Conservation (phyloP, 208 protist genomes). For the Wallacemonas sp. region DNA sequence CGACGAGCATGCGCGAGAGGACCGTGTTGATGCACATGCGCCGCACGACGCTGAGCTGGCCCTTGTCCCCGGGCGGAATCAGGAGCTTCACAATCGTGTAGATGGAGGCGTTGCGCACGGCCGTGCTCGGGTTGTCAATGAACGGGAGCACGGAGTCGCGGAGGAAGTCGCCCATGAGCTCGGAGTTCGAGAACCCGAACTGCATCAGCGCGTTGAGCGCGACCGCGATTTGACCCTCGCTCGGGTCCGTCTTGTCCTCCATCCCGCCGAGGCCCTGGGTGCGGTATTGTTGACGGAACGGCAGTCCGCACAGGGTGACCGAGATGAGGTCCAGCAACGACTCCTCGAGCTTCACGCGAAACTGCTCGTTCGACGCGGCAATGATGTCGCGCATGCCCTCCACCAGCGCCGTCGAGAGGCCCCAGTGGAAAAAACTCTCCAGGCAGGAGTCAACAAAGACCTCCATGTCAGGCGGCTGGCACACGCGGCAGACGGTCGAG, state of each 20-base stretch:
- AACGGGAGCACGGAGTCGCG: slow-evolving; percentile 87
- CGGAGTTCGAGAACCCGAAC: slow-evolving; percentile 88
- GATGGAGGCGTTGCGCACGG: slow-evolving; percentile 80
- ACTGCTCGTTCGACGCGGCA: slow-evolving; percentile 48
- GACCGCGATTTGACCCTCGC: slow-evolving; percentile 70
- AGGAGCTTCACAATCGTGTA: slow-evolving; percentile 83
- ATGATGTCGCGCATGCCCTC: slow-evolving; percentile 87
- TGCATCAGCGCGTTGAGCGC: slow-evolving; percentile 84
- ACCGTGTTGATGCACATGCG: slow-evolving; percentile 87
- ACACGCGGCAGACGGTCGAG: slow-evolving; percentile 59
- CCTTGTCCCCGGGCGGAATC: slow-evolving; percentile 66
- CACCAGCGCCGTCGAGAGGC: slow-evolving; percentile 81
- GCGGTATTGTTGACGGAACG: slow-evolving; percentile 71
- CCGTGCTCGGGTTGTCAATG: slow-evolving; percentile 69
- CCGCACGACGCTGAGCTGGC: slow-evolving; percentile 75
- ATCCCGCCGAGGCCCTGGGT: slow-evolving; percentile 19
- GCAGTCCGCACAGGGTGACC: slow-evolving; percentile 82
- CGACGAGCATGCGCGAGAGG: slow-evolving; percentile 79
- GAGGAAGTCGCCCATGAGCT: slow-evolving; percentile 89
- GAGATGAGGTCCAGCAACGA: slow-evolving; percentile 89
- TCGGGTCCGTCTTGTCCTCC: slow-evolving; percentile 38
- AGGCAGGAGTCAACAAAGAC: slow-evolving; percentile 75
- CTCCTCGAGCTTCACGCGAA: slow-evolving; percentile 75
- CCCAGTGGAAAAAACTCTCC: slow-evolving; percentile 80
- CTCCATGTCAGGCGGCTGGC: slow-evolving; percentile 63